Base-by-base conservation (phyloP, 2,329 filamentous ascomycete genomes). In the Apiospora rasikravindrae region DNA sequence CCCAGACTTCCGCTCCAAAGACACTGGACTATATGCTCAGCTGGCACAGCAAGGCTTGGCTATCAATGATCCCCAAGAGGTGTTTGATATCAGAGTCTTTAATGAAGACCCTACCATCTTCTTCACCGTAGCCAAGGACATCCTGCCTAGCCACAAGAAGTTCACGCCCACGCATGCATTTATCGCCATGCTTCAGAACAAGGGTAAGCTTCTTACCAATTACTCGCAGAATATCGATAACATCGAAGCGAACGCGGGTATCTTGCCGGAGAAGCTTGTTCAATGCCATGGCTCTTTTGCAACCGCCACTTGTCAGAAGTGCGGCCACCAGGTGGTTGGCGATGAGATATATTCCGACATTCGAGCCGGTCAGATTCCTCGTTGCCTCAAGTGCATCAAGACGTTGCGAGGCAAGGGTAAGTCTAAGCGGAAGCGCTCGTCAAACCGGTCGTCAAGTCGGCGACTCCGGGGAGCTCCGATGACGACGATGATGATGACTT, bases 191-290 rank as follows among this genome's bases (percentile, higher is more conserved):
- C 88, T 99, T 47, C 94, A 99, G 82, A 89, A 96, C 76, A 93
- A 95, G 81, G 91, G 90, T 75, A 98, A 98, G 82, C 89, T 99
- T 8, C 89, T 98, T 73, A 98, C 95, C 57, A 98, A 98, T 84
- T 99, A 98, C 85, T 97, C 96, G 0, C 96, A 99, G 81, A 99
- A 99, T 82, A 98, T 99, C 79, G 96, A 99, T 85, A 98, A 98
- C 77, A 91, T 98, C 69, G 96, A 99, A 82, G 89, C 91, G 73
- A 91, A 93, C 78, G 96, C 96, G 0, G 96, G 96, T 29, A 94
- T 99, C 73, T 83, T 86, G 29, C 88, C 90, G 1, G 91, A 94
- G 45, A 97, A 96, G 79, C 88, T 98, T 24, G 92, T 99, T 40
- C 96, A 99, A 83, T 98, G 96, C 81, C 96, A 99, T 80, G 96